Base-by-base conservation (phyloP, 352 stramenopile genomes). In the Phytophthora constricta region DNA sequence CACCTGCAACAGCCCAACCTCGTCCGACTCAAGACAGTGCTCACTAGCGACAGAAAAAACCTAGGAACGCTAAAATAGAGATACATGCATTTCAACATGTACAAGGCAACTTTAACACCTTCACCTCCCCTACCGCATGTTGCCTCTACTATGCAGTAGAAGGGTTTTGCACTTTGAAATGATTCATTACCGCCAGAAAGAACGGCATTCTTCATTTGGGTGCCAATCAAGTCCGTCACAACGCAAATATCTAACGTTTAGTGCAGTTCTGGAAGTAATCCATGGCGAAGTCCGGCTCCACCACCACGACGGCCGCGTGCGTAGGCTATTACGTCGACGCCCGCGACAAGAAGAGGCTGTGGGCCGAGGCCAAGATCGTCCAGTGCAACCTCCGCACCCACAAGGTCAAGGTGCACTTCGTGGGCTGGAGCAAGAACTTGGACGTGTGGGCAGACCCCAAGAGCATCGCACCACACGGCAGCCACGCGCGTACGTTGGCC, bases 361-460 rank as follows among this genome's bases (percentile, higher is more conserved):
- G 77, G 77, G 65, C 59, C 4, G 64, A 78, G 37, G 77, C 72
- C 17, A 62, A 72, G 43, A 84, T 86, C 59, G 62, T 82, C 50
- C 65, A 64, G n/a, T 80, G 73, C 59, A 67, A 84, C 34, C 45
- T 33, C 4, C 52, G 49, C 1, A 62, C 74, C 22, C 52, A 80
- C 37, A 70, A 72, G 39, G 65, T 86, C 46, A 72, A 75, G 26
- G 74, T 86, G 25, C 70, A 72, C 26, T 86, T 86, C 47, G 58
- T 78, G 9, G 74, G 77, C n/a, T 86, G 66, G 50, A 60, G 43
- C 19, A 62, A 77, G 53, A 60, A 46, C 7, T 81, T 58, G 56
- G 72, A 86, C 46, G 65, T 86, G 19, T 86, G 77, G 77, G 80
- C 68, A 11, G 77, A 86, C 26, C 33, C 58, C 37, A 66, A 81